These are phyloP conservation scores for Suillus brevipes DNA, from an alignment of 768 basidiomycete species.

Conservation along the genomic window DNA sequence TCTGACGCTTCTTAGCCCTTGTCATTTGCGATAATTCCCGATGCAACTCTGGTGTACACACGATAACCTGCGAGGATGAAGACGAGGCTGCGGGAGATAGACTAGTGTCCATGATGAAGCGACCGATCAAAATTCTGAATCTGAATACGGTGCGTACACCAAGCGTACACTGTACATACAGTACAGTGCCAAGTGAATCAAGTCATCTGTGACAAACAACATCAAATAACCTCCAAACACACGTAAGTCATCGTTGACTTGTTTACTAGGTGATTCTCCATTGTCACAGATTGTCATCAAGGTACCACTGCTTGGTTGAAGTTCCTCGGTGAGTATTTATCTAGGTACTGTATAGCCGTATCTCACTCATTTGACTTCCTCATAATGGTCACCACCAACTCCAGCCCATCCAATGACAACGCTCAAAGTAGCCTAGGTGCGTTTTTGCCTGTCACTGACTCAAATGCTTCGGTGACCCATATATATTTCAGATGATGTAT, in stretches of 20 bases:
- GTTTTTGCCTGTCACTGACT: background rate
- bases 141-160: no score
- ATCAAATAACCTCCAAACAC: no score
- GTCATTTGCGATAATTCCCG: no score
- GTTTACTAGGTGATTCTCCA: no score
- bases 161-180: no score
- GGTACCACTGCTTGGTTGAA: background rate
- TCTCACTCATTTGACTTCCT: background rate
- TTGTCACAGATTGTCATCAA: background rate
- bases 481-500: background rate
- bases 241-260: no score
- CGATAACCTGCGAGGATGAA: background rate
- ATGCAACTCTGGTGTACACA: no score
- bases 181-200: no score
- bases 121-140: background rate
- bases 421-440: background rate
- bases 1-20: background rate
- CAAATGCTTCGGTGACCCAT: background rate
- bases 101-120: background rate
- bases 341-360: background rate
- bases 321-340: background rate
- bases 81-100: background rate
- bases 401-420: background rate
- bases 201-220: no score
- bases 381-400: background rate